Base-by-base conservation (phyloP, 257 asterid genomes). In the Fraxinus cuspidata region DNA sequence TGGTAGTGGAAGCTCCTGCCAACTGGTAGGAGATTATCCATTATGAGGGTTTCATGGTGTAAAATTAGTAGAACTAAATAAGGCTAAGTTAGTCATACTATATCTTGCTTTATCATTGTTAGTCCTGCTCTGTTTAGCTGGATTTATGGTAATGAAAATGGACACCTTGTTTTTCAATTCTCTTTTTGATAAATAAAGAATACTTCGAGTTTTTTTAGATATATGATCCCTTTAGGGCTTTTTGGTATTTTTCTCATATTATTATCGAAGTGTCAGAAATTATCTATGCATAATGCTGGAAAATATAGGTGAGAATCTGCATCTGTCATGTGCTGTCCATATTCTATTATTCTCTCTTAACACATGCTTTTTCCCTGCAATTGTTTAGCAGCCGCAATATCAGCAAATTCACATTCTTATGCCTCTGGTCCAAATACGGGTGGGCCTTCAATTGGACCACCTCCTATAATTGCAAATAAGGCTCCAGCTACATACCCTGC, bases 361-460 rank as follows among this genome's bases (percentile, higher is more conserved):
- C 73, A 56, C 78, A 68, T 67, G 67, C 13, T 18, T 12, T 72
- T 40, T 72, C 51, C 40, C 73, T 28, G n/a, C 19, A n/a, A 19
- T 58, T 71, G 66, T 44, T 40, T 35, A 42, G 79, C 87, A 88
- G 92, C 79, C 64, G 83, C 83, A 16, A 38, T 81, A 74, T 56
- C 89, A 53, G 83, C 75, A 23, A 90, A 83, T 86, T 91, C 96
- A 78, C 98, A 95, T 86, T 95, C 98, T 28, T 95, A 95, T 80
- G 97, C 99, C 65, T 95, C 98, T 69, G 98, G 97, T 60, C 99
- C 99, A 70, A 93, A 93, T 84, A 93, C 99, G 2, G 83, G 91
- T 78, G 98, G 97, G 38, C 99, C 98, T 76, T 93, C 99, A n/a
- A 90, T 90, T 74, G 99, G 99, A 44, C 99, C 99, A 5, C 99